Evolutionary conservation across 1,284 basidiomycete species (phyloP).

Genomic region (Singerocomus inundabilis): DNA sequence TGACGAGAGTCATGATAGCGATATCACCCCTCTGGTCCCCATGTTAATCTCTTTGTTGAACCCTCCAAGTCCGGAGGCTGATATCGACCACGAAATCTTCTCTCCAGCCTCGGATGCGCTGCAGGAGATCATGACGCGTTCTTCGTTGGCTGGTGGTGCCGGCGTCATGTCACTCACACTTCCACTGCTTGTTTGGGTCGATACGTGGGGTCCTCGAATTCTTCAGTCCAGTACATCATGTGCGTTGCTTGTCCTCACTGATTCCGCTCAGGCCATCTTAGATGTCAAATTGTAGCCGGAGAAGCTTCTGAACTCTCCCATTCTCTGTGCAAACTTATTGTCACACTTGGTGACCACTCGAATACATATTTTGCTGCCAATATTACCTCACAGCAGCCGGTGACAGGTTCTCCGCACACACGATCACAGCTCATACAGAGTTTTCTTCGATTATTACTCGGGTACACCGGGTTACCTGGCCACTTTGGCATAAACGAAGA

Average conservation of each 20-base stretch:
- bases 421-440: constrained; percentile 61
- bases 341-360: constrained; percentile 82
- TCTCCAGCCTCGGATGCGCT: constrained; percentile 67
- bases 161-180: constrained; percentile 75
- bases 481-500: constrained; percentile 80
- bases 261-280: neutral
- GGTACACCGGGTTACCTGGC: constrained; percentile 74
- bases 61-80: constrained; percentile 34
- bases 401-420: constrained; percentile 26
- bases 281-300: constrained; percentile 29
- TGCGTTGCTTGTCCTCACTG: constrained; percentile 24
- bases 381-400: constrained; percentile 46
- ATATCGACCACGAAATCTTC: constrained; percentile 53
- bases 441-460: constrained; percentile 70
- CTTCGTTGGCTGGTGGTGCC: constrained; percentile 69
- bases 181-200: constrained; percentile 76
- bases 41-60: constrained; percentile 59
- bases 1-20: constrained; percentile 35
- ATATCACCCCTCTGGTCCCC: constrained; percentile 63
- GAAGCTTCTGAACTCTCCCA: constrained; percentile 56
- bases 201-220: constrained; percentile 52
- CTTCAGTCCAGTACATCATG: constrained; percentile 47
- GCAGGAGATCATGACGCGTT: constrained; percentile 74
- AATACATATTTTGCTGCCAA: constrained; percentile 74
- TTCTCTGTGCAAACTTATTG: constrained; percentile 76